Evolutionary conservation across 2,329 filamentous ascomycete species (phyloP).

Genomic region (Cytospora leucostoma): DNA sequence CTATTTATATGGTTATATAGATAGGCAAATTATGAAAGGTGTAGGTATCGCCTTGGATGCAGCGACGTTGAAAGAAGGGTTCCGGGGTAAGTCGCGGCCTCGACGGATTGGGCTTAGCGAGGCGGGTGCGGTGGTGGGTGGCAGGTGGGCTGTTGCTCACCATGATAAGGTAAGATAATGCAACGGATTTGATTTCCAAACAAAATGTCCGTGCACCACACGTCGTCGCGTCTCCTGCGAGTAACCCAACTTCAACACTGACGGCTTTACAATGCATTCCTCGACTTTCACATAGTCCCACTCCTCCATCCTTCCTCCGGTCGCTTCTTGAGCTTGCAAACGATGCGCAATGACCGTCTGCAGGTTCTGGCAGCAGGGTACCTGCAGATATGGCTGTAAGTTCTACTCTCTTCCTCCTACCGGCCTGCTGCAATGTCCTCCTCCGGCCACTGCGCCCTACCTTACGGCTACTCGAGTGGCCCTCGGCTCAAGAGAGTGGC

Average conservation of each 20-base stretch:
- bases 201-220: conserved; percentile 10
- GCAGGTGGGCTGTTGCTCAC: too few relatives aligned
- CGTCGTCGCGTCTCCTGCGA: conserved; percentile 22
- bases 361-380: conserved; percentile 52
- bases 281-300: conserved; percentile 7
- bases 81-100: too few relatives aligned
- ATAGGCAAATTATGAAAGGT: too few relatives aligned
- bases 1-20: too few relatives aligned
- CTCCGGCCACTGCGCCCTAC: not conserved
- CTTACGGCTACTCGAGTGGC: not conserved
- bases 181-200: not conserved
- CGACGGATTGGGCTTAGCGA: not conserved
- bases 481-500: not conserved
- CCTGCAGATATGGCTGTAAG: conserved; percentile 55
- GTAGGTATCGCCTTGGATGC: not conserved
- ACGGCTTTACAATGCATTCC: conserved; percentile 1
- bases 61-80: not conserved
- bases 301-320: conserved; percentile 5
- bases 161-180: not conserved
- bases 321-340: conserved; percentile 13
- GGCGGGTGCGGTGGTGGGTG: too few relatives aligned
- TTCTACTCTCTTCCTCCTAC: conserved; percentile 21
- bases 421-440: not conserved
- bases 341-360: conserved; percentile 39
- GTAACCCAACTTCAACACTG: conserved; percentile 4